These are phyloP conservation scores for Phytophthora ramorum DNA, from an alignment of 352 stramenopile species.

Conservation along the genomic window DNA sequence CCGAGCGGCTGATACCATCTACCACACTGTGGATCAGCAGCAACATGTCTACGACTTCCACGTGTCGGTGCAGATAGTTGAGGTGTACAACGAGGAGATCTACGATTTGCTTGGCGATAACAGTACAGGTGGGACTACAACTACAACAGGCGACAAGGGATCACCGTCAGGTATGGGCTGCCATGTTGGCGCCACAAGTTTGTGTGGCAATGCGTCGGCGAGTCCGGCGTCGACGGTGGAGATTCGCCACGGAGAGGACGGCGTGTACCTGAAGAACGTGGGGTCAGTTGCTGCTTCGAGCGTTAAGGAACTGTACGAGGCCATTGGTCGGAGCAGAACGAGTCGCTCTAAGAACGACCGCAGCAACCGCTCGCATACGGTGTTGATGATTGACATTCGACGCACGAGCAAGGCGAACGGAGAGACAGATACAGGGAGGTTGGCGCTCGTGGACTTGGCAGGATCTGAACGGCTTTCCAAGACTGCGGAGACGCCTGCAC, in stretches of 20 bases:
- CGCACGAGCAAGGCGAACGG: slow-evolving; percentile 56
- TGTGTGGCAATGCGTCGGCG: slow-evolving; percentile 31
- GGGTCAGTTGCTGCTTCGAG: slow-evolving; percentile 43
- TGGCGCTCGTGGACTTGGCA: slow-evolving; percentile 82
- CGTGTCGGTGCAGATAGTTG: slow-evolving; percentile 70
- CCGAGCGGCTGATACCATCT: slow-evolving; percentile 58
- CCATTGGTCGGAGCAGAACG: slow-evolving; percentile 42
- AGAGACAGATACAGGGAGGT: slow-evolving; percentile 46
- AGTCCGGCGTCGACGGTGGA: slow-evolving; percentile 44
- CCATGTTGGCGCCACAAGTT: slow-evolving; percentile 41
- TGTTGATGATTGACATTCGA: slow-evolving; percentile 64
- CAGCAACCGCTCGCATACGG: slow-evolving; percentile 63
- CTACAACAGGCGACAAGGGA: slow-evolving; percentile 11
- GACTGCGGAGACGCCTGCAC: slow-evolving; percentile 43
- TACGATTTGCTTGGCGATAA: slow-evolving; percentile 63
- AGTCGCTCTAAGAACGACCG: slow-evolving; percentile 52
- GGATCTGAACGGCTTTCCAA: slow-evolving; percentile 77
- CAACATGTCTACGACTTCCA: slow-evolving; percentile 54
- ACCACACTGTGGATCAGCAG: slow-evolving; percentile 44
- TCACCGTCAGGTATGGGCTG: slow-evolving; percentile 56
- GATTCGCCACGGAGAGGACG: slow-evolving; percentile 76
- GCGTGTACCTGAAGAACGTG: slow-evolving; percentile 78
- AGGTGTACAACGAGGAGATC: slow-evolving; percentile 91
- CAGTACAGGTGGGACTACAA: slow-evolving; percentile 3
- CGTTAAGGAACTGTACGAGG: slow-evolving; percentile 45